Percentiles rank a stretch among this genome's conserved stretches.
phyloP scores from a whole-genome alignment of 768 basidiomycete species.

The Rhizopogon roseolus region DNA sequence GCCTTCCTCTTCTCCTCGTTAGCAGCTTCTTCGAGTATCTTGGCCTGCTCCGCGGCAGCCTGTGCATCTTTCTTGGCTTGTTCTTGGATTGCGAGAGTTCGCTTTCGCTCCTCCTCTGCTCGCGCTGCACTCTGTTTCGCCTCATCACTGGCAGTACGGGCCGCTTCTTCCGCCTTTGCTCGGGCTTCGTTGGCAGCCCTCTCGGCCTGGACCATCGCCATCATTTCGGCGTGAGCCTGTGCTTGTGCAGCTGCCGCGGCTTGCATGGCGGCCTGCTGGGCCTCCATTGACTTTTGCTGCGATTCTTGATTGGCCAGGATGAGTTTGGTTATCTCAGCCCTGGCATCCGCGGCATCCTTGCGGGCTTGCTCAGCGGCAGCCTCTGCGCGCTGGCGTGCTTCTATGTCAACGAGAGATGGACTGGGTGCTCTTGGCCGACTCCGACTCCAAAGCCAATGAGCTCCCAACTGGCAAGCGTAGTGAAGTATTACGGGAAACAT shows the following conservation, averaged over 20 bases:
- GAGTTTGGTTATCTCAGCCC: not conserved
- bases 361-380: not conserved
- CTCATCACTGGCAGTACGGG: conserved; percentile 1
- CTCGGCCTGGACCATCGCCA: not conserved
- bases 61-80: conserved; percentile 2
- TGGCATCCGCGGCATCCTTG: not conserved
- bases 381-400: not conserved
- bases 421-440: not conserved
- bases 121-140: not conserved
- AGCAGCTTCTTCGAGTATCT: conserved; percentile 5
- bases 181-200: conserved; percentile 3
- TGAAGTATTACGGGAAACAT: too few relatives aligned
- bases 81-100: conserved; percentile 2
- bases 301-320: not conserved
- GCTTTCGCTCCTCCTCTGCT: conserved; percentile 6
- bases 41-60: conserved; percentile 7
- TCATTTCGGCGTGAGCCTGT: not conserved
- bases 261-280: not conserved
- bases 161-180: conserved; percentile 5
- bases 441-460: too few relatives aligned
- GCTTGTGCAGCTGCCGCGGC: not conserved
- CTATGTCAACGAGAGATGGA: not conserved
- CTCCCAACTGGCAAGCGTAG: too few relatives aligned
- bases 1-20: conserved; percentile 18
- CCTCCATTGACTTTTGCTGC: not conserved